Evolutionary conservation across 345 rosid genomes (phyloP).

Genomic region (Salix dunnii): DNA sequence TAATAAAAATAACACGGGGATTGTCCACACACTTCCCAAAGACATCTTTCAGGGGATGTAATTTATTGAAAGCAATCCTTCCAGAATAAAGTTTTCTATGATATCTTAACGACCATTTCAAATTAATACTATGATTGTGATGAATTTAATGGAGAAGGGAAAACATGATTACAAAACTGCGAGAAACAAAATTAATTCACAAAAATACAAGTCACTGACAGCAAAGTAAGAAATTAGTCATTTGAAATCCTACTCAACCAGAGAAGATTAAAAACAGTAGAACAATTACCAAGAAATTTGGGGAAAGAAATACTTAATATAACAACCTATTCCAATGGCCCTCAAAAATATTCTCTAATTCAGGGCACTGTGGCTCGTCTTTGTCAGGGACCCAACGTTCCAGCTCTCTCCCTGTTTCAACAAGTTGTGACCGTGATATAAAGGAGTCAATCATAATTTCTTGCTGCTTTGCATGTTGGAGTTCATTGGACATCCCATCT

Average conservation of each 20-base stretch:
- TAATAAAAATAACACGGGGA: background rate
- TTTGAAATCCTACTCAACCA: constrained; percentile 11
- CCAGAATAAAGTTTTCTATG: background rate
- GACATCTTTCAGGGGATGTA: background rate
- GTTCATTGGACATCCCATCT: constrained; percentile 50
- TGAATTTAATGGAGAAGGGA: background rate
- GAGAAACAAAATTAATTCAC: background rate
- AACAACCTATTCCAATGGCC: constrained; percentile 59
- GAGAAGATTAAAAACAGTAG: background rate
- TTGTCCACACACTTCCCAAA: background rate
- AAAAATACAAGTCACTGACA: background rate
- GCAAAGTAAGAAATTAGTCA: background rate
- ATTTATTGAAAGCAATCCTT: background rate
- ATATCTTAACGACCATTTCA: background rate
- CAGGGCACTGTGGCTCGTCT: constrained; percentile 57
- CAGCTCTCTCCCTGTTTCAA: constrained; percentile 71
- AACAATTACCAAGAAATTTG: constrained; percentile 20
- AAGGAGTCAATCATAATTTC: constrained; percentile 76
- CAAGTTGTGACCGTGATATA: constrained; percentile 60
- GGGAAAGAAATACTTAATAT: constrained; percentile 9
- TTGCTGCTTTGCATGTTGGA: constrained; percentile 47
- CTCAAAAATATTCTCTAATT: constrained; percentile 69
- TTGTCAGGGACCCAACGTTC: constrained; percentile 83
- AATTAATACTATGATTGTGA: background rate
- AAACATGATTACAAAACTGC: background rate